Evolutionary conservation across 805 yeast genomes (phyloP), one percentile per base, ranked within the genome.

Genomic region (Yarrowia porcina): DNA sequence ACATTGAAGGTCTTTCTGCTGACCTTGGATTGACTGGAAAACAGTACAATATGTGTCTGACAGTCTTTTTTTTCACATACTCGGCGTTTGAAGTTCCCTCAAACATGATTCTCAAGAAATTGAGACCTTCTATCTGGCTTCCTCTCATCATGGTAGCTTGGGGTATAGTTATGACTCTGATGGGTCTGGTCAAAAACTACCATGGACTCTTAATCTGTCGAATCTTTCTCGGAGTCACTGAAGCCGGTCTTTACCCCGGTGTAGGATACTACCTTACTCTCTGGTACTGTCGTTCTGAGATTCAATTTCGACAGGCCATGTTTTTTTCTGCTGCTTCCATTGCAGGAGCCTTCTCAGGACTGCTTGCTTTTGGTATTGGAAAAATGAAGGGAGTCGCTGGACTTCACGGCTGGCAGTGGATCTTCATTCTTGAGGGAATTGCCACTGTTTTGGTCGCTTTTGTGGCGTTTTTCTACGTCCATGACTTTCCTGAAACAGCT

Each of bases 221-320:
- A 23, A 36, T 52, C 8, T 45, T 57, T 11, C 59, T 41, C 12
- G 62, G 62, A 30, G n/a, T 47, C 28, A 44, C 42, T 7, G 62
- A 57, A 57, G 62, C 62, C 13, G 39, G 62, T 47, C 38, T 47
- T 27, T 41, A 41, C 4, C 62, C 84, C 1, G 84, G 85, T 0
- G 76, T 83, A 47, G 78, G 83, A 54, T 74, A 83, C 25, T 77
- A 84, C 44, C 81, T 84, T 41, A 82, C 87, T 23, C 83, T 83
- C 86, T 85, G 83, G 72, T 85, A 83, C 73, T 79, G 80, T 15
- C 66, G 69, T 13, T 61, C 60, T 4, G 73, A 71, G 61, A 82
- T 83, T 42, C 85, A 86, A 18, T 52, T 52, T 17, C 4, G 60
- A 35, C 42, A 36, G 25, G 42, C 45, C n/a, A 52, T 52, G 45